phyloP scores from a whole-genome alignment of 805 yeast genomes.

The Spathaspora boniae region DNA sequence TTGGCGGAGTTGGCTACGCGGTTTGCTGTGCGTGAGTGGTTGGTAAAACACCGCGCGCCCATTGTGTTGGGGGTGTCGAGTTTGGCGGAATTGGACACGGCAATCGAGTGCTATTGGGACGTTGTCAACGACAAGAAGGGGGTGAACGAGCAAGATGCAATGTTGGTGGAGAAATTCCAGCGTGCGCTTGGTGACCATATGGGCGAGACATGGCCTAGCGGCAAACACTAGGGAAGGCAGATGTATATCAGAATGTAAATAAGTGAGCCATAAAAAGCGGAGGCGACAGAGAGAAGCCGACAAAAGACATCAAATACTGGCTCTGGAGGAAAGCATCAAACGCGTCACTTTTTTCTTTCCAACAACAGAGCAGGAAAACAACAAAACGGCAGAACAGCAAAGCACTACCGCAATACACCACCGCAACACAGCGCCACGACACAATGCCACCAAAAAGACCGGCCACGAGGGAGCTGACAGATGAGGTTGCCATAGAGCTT shows the following conservation, averaged over 20 bases:
- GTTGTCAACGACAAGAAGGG: slow-evolving; percentile 34
- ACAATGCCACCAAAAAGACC: slow-evolving; percentile 15
- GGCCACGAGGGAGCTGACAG: slow-evolving; percentile 1
- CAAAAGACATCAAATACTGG: not conserved
- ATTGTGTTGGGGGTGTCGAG: slow-evolving; percentile 79
- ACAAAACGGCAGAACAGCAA: not conserved
- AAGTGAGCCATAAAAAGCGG: slow-evolving; percentile 1
- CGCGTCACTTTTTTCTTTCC: too few species aligned
- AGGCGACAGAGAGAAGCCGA: not conserved
- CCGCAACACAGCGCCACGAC: not conserved
- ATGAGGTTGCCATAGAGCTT: slow-evolving; percentile 23
- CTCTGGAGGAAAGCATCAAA: not conserved
- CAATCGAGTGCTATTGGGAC: slow-evolving; percentile 54
- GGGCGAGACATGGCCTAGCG: slow-evolving; percentile 64
- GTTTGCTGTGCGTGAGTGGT: slow-evolving; percentile 66
- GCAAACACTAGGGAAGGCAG: slow-evolving; percentile 13
- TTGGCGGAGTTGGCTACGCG: slow-evolving; percentile 80
- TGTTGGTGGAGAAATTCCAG: slow-evolving; percentile 41
- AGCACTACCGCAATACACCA: not conserved
- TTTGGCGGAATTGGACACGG: slow-evolving; percentile 58
- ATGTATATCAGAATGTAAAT: slow-evolving; percentile 4
- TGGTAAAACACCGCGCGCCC: slow-evolving; percentile 36
- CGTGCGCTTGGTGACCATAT: slow-evolving; percentile 47
- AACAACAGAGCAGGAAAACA: too few species aligned
- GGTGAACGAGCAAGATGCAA: slow-evolving; percentile 40